phyloP scores from a whole-genome alignment of 2,329 filamentous ascomycete genomes.

The Teratosphaeria epicoccoides region DNA sequence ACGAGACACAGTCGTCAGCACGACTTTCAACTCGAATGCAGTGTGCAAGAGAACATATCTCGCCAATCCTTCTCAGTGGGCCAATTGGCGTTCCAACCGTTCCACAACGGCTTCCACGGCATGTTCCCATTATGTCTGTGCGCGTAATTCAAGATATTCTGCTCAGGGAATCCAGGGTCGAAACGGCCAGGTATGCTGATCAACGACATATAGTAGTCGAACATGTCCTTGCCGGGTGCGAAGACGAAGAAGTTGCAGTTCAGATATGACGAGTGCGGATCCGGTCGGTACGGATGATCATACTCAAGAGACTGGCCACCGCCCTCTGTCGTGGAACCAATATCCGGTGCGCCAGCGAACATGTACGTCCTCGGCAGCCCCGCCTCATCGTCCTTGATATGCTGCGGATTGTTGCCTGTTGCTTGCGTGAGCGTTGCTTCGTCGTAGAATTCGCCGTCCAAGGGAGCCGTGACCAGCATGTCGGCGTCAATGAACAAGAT shows the following conservation, averaged over 20 bases:
- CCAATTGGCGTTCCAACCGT: slow-evolving; percentile 32
- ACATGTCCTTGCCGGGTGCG: slow-evolving; percentile 23
- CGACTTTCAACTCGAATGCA: background rate
- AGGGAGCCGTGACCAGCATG: slow-evolving; percentile 11
- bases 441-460: slow-evolving; percentile 28
- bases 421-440: slow-evolving; percentile 25
- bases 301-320: slow-evolving; percentile 24
- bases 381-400: slow-evolving; percentile 25
- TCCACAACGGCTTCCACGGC: slow-evolving; percentile 31
- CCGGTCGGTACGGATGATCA: slow-evolving; percentile 24
- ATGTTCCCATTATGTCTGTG: slow-evolving; percentile 30
- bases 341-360: slow-evolving; percentile 21
- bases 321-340: slow-evolving; percentile 4
- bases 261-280: slow-evolving; percentile 19
- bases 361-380: slow-evolving; percentile 30
- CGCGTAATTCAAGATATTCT: slow-evolving; percentile 32
- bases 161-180: slow-evolving; percentile 26
- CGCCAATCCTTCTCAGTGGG: slow-evolving; percentile 28
- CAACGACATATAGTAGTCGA: slow-evolving; percentile 29
- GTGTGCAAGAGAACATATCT: slow-evolving; percentile 4
- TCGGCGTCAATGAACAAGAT: slow-evolving; percentile 29
- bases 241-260: slow-evolving; percentile 32
- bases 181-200: slow-evolving; percentile 25
- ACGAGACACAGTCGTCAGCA: background rate
- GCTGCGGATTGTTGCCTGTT: slow-evolving; percentile 15